Evolutionary conservation across 2,329 filamentous ascomycete genomes (phyloP), one percentile per base, ranked within the genome.

Genomic region (Diaporthe humulicola): DNA sequence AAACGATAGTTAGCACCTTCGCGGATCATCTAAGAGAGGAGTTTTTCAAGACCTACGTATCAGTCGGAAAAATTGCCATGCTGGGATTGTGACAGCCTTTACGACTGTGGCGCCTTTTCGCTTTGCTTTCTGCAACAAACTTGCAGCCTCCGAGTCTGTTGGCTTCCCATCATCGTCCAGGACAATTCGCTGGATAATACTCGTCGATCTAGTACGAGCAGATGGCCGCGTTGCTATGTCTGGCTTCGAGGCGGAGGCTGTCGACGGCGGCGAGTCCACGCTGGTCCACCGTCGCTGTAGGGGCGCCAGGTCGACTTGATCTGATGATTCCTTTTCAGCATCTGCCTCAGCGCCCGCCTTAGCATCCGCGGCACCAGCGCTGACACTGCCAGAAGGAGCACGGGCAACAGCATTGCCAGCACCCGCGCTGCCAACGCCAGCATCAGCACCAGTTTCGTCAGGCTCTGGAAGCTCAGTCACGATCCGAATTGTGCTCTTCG

Each of bases 1-100:
- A 80, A 72, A 74, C 57, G 22, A 66, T 67, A 77, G 80, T 87
- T 82, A 87, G 86, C 77, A 74, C 38, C 28, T 25, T 50, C 48
- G 5, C 50, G n/a, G 10, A 40, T 4, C 22, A 30, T 28, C 4
- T 15, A 15, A 17, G 28, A 14, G 33, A 12, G n/a, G 10, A 30
- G 17, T 4, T 9, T 28, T 25, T 33, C 42, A 45, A 33, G 25
- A 72, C 93, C 85, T 86, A 95, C 94, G 96, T 79, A 98, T 95
- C 36, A 98, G 87, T 80, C 94, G 95, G 85, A 98, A 98, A 81
- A 98, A 98, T 80, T 98, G 96, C 95, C 96, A 98, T 2, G 97
- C 97, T 50, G 96, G 96, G 87, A 98, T 98, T 74, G 96, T 93
- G 19, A 98, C 94, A 79, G 98, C 96, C 81, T 96, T 98, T 78